Base-by-base conservation (phyloP, 1,284 basidiomycete genomes). In the Tetrapyrgos nigripes region DNA sequence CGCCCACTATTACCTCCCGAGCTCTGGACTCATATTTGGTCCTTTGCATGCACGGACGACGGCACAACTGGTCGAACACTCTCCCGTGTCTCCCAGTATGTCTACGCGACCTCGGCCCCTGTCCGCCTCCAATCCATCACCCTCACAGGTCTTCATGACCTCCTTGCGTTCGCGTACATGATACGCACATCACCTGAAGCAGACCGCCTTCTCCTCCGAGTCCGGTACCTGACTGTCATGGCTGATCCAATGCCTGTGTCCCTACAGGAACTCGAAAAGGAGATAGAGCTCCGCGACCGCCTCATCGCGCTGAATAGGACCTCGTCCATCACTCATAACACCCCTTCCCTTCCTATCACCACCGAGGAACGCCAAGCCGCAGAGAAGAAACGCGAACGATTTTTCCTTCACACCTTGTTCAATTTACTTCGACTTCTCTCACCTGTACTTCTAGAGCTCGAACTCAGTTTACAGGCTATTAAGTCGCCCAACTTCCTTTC, bases 11-110 rank as follows among this genome's bases (percentile, higher is more conserved):
- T 58, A 17, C 62, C 65, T 17, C 17, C 65, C 4, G 79, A 81
- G 64, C 65, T 81, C 24, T 73, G 76, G 53, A 70, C 74, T 1
- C 73, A 76, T 55, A 79, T 81, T 53, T 75, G 70, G 57, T 65
- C 74, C 46, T 58, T 75, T 1, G 75, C 74, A 8, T 79, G 78
- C 61, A 60, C 64, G 10, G 75, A 77, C 56, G 73, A 75, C 49
- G 77, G 75, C 0, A 31, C 48, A 23, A 74, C 75, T 0, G 68
- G 73, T 33, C 74, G 69, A 23, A 64, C 75, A 1, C 68, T 81
- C 17, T 68, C 67, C 29, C 65, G 65, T 28, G 73, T 77, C 3
- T 80, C 76, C 2, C 70, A 56, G 46, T 76, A 60, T 53, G 56
- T 66, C 47, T 46, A 46, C 46, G 54, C 51, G n/a, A 33, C 53